Percentiles rank a stretch among this genome's conserved stretches.
These are phyloP conservation scores for Pestalotiopsis sp. DNA, from an alignment of 2,329 filamentous ascomycete genomes.

Conservation along the genomic window DNA sequence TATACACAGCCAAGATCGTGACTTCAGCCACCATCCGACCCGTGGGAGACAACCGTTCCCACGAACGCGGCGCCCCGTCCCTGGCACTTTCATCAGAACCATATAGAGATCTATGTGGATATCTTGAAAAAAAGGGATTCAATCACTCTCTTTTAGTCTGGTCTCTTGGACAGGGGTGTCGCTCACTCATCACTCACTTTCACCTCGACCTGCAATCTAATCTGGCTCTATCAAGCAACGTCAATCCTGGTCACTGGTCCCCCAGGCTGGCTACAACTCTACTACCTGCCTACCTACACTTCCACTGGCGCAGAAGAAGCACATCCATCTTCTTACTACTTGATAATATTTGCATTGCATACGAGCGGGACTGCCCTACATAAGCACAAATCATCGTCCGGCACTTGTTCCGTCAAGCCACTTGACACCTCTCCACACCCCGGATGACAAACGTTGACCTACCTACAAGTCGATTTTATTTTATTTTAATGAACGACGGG, in stretches of 20 bases:
- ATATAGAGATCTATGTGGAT: constrained; percentile 1
- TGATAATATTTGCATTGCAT: neutral
- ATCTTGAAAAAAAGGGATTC: neutral
- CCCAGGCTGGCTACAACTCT: constrained; percentile 4
- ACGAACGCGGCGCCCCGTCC: neutral
- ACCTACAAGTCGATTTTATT: neutral
- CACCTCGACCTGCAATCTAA: constrained; percentile 1
- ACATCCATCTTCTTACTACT: neutral
- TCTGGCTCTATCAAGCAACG: neutral
- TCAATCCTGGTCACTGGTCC: constrained; percentile 9
- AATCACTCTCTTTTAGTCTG: neutral
- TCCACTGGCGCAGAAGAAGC: neutral
- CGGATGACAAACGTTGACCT: neutral
- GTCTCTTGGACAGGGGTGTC: neutral
- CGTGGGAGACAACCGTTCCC: neutral
- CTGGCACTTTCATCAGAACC: neutral
- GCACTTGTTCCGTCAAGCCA: neutral
- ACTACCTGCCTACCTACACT: neutral
- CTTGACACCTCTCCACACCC: neutral
- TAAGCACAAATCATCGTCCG: neutral
- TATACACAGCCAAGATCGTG: constrained; percentile 7
- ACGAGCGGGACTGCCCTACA: neutral
- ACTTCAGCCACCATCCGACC: constrained; percentile 2
- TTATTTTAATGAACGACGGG: neutral
- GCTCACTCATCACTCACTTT: neutral